Evolutionary conservation across 2,329 filamentous ascomycete species (phyloP), one percentile per base, ranked within the genome.

Genomic region (Orbilia oligospora): DNA sequence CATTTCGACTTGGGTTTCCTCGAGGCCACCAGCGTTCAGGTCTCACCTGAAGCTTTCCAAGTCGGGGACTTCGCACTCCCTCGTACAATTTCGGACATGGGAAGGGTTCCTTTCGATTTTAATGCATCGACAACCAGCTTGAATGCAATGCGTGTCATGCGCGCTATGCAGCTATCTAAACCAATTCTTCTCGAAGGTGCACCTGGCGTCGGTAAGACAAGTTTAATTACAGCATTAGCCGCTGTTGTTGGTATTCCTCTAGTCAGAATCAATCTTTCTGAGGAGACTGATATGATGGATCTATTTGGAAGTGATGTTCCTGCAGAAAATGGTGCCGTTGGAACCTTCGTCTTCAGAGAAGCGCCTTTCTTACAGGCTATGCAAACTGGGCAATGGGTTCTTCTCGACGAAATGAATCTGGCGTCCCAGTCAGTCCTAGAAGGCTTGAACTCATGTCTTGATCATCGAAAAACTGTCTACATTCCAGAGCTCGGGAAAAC

Each of bases 361-460:
- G 96, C 95, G 0, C 94, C 96, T 0, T 98, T 99, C 83, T 86
- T 99, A 20, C 92, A 93, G 83, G 96, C 96, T 0, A 98, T 99
- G 95, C 96, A 98, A 83, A 92, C 90, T 73, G 96, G 96, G 30
- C 93, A 97, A 81, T 99, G 96, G 96, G 96, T 99, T 10, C 87
- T 99, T 30, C 88, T 99, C 0, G 96, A 99, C 83, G 96, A 99
- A 86, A 99, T 99, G 96, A 99, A 99, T 82, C 86, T 99, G 80
- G 96, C 97, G 0, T 98, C 95, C 0, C 96, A 99, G 83, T 97
- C 95, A 3, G 94, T 99, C 1, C 88, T 99, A 0, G 96, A 99
- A 85, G 97, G 96, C 80, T 87, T 99, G 36, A 99, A 99, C 81
- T 95, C 96, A 22, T 98, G 96, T 86, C 88, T 99, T 33, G 96